phyloP scores from a whole-genome alignment of 331 rosid genomes.

The Saraca asoca region DNA sequence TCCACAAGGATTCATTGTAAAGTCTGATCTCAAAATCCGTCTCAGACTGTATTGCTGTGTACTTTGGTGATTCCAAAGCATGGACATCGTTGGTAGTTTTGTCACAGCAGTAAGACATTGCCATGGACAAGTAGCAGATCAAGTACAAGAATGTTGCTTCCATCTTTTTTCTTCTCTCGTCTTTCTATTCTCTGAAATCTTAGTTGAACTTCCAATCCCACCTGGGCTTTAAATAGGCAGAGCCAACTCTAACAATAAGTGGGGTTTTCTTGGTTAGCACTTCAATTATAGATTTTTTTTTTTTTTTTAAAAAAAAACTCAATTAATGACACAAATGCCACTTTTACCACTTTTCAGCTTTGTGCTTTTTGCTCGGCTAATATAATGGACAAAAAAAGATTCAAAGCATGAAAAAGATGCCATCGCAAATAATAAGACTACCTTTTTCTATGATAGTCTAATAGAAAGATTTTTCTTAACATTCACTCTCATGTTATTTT shows the following conservation, averaged over 20 bases:
- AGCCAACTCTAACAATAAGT: constrained; percentile 4
- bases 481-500: too few relatives aligned
- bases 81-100: constrained; percentile 1
- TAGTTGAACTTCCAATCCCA: not conserved
- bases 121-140: constrained; percentile 24
- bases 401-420: not conserved
- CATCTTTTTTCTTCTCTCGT: constrained; percentile 23
- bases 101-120: constrained; percentile 26
- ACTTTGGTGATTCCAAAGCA: constrained; percentile 58
- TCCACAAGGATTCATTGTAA: constrained; percentile 65
- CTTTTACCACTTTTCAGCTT: not conserved
- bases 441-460: too few relatives aligned
- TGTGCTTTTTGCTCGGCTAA: not conserved
- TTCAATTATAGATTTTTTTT: not conserved
- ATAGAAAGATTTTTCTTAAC: too few relatives aligned
- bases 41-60: constrained; percentile 48
- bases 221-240: not conserved
- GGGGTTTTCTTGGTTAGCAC: constrained; percentile 12
- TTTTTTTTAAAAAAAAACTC: not conserved
- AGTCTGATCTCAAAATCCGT: constrained; percentile 74
- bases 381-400: too few relatives aligned
- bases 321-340: not conserved
- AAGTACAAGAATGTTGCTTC: constrained; percentile 13
- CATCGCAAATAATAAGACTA: not conserved
- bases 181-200: not conserved